Evolutionary conservation across 768 basidiomycete genomes (phyloP).

Genomic region (Boletellus emodensis): DNA sequence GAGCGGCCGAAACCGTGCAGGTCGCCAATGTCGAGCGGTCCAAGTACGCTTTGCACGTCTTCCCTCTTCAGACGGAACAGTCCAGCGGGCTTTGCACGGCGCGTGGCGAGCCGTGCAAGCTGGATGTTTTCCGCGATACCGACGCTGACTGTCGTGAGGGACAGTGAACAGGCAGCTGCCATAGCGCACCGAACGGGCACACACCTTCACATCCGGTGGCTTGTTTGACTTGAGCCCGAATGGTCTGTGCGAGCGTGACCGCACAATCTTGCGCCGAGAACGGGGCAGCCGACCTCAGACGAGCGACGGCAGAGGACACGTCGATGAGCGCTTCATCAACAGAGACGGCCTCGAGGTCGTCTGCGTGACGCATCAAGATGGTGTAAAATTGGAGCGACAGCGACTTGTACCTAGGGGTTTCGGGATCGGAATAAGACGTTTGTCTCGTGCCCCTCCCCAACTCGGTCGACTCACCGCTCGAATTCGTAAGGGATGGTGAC

Average conservation of each 20-base stretch:
- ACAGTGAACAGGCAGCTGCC: background rate
- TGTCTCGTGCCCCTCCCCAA: too few relatives aligned
- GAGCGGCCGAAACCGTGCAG: constrained; percentile 85
- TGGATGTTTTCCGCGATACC: constrained; percentile 91
- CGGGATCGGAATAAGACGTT: background rate
- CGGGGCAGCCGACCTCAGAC: constrained; percentile 22
- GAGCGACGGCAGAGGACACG: constrained; percentile 60
- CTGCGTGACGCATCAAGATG: constrained; percentile 83
- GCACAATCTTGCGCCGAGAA: constrained; percentile 51
- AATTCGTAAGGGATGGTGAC: constrained; percentile 92
- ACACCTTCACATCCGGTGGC: constrained; percentile 86
- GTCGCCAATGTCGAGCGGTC: constrained; percentile 69
- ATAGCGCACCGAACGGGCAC: background rate
- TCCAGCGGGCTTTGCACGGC: constrained; percentile 86
- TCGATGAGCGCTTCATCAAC: constrained; percentile 96
- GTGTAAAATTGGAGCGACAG: constrained; percentile 88
- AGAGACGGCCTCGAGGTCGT: constrained; percentile 92
- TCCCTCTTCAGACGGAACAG: constrained; percentile 67
- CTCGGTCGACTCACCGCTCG: constrained; percentile 49
- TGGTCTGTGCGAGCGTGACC: constrained; percentile 73
- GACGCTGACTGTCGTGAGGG: constrained; percentile 65
- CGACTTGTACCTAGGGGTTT: constrained; percentile 66
- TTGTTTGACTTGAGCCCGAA: constrained; percentile 70
- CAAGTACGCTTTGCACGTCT: constrained; percentile 52
- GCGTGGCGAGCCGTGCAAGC: constrained; percentile 87